These are phyloP conservation scores for Globomyces sp. DNA, from an alignment of 371 early-diverging fungal species.

Conservation along the genomic window DNA sequence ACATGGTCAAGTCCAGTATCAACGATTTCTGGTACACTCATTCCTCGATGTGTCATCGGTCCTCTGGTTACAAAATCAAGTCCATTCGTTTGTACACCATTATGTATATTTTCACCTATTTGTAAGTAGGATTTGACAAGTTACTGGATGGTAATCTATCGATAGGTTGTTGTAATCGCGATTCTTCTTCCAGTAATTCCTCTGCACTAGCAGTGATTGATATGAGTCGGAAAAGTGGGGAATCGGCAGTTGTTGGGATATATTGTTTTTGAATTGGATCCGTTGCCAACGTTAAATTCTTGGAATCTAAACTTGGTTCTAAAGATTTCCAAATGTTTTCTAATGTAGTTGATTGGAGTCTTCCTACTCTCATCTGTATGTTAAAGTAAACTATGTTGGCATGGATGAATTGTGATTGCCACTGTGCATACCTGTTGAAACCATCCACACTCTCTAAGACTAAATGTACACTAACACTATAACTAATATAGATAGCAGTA, in stretches of 20 bases:
- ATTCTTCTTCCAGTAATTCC: not conserved
- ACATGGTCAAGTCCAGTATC: not conserved
- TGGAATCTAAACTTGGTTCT: not conserved
- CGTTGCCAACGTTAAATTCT: not conserved
- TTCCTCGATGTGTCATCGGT: not conserved
- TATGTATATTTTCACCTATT: too few relatives aligned
- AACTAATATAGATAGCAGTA: too few relatives aligned
- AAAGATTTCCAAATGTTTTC: slow-evolving; percentile 12
- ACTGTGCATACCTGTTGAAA: too few relatives aligned
- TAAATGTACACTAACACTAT: too few relatives aligned
- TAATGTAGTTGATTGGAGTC: slow-evolving; percentile 12
- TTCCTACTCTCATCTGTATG: slow-evolving; percentile 8
- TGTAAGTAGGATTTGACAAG: too few relatives aligned
- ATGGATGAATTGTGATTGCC: too few relatives aligned
- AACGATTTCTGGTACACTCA: slow-evolving; percentile 3
- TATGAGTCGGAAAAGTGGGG: slow-evolving; percentile 12
- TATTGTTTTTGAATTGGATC: slow-evolving; percentile 17
- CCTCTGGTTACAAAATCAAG: too few relatives aligned
- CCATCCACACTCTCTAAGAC: too few relatives aligned
- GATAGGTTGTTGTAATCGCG: too few relatives aligned
- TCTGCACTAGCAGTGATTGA: slow-evolving; percentile 5
- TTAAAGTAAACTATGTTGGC: not conserved
- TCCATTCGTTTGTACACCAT: too few relatives aligned
- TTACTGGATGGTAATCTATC: too few relatives aligned
- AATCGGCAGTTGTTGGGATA: slow-evolving; percentile 16